A percentile compares a stretch with the other conserved stretches of the same genome.
Conservation (phyloP, 441 rosid genomes). For the Codiaeum variegatum region DNA sequence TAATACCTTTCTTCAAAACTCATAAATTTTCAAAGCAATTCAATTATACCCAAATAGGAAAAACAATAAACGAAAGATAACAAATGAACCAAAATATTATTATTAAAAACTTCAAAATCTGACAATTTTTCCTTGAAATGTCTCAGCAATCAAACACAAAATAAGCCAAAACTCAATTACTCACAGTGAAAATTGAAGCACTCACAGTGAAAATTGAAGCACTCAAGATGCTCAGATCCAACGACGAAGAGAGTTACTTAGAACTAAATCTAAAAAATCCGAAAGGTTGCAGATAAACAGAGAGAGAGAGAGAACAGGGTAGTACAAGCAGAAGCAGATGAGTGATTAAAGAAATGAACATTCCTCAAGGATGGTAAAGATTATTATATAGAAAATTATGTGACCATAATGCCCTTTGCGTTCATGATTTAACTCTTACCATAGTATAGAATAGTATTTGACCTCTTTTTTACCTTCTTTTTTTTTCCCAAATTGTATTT, state of each 20-base stretch:
- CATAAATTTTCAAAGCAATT: not conserved
- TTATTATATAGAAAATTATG: conserved; percentile 34
- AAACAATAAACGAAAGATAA: not conserved
- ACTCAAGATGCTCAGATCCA: conserved; percentile 26
- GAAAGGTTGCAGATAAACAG: conserved; percentile 5
- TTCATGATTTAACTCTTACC: not conserved
- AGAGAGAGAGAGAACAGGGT: conserved; percentile 25
- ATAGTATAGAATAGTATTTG: conserved; percentile 10
- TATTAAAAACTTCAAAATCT: not conserved
- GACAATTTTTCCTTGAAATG: not conserved
- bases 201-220: not conserved
- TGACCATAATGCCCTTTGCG: conserved; percentile 34
- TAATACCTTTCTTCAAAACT: not conserved
- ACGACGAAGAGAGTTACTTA: conserved; percentile 17
- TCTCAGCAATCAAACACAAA: not conserved
- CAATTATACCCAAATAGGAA: not conserved
- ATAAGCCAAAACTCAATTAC: conserved; percentile 14
- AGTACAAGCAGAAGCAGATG: not conserved
- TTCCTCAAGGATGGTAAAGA: not conserved
- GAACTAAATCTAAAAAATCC: not conserved
- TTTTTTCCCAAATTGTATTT: too few species aligned
- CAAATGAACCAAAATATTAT: not conserved
- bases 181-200: conserved; percentile 18
- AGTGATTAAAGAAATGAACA: conserved; percentile 17
- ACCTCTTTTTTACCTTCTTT: too few species aligned